A percentile compares a stretch with the other conserved stretches of the same genome.
Evolutionary conservation across 2,329 filamentous ascomycete species (phyloP).

Genomic region (Fusarium sp.): DNA sequence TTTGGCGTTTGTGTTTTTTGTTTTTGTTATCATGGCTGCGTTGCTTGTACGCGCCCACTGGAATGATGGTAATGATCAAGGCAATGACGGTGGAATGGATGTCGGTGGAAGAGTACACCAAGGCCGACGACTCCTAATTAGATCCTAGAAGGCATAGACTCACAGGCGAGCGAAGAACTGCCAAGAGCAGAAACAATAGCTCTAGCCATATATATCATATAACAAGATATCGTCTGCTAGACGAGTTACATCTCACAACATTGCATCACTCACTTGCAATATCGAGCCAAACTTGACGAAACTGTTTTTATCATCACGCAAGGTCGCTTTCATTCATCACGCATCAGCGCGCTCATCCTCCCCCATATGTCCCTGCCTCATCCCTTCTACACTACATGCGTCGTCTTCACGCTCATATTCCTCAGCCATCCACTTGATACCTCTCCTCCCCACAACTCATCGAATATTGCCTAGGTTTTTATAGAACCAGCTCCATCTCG

Average conservation of each 20-base stretch:
- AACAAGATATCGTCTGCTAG: background rate
- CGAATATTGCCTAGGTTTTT: conserved; percentile 12
- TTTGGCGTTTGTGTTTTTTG: conserved; percentile 16
- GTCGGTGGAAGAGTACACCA: conserved; percentile 12
- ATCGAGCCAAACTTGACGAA: background rate
- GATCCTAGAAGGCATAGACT: conserved; percentile 27
- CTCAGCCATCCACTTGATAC: conserved; percentile 3
- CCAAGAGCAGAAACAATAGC: background rate
- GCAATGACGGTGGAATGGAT: conserved; percentile 4
- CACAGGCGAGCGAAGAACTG: background rate
- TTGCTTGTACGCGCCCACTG: conserved; percentile 13
- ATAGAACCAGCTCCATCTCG: conserved; percentile 19
- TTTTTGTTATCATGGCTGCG: conserved; percentile 4
- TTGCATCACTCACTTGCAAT: background rate
- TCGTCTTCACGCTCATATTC: conserved; percentile 5
- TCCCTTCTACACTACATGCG: conserved; percentile 15
- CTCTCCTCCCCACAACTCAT: conserved; percentile 9
- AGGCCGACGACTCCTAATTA: conserved; percentile 16
- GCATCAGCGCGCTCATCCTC: conserved; percentile 34
- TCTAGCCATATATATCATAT: background rate
- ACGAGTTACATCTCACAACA: background rate
- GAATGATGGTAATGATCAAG: conserved; percentile 8
- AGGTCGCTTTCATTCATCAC: conserved; percentile 43
- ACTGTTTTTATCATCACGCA: conserved; percentile 18
- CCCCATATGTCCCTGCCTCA: background rate